phyloP scores from a whole-genome alignment of 192 early-diverging fungal species.

The Backusella macrospora region DNA sequence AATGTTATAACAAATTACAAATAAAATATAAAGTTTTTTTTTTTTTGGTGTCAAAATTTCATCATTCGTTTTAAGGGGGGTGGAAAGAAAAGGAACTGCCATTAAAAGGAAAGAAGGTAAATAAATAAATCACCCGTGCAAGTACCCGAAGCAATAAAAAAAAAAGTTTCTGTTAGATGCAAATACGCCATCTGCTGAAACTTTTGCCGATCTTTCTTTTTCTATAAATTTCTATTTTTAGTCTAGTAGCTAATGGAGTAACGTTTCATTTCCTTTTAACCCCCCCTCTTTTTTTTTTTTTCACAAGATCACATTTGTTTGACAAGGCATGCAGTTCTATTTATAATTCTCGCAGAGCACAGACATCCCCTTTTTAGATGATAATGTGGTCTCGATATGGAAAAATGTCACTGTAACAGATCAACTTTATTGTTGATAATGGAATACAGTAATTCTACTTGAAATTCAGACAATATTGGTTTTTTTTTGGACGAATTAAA shows the following conservation, averaged over 20 bases:
- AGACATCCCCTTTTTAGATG: slow-evolving; percentile 9
- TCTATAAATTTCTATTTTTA: slow-evolving; percentile 6
- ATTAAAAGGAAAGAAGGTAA: background rate
- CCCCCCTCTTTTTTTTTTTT: background rate
- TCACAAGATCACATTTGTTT: slow-evolving; percentile 9
- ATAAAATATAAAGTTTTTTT: slow-evolving; percentile 1
- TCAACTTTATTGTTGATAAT: slow-evolving; percentile 3
- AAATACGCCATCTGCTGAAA: slow-evolving; percentile 15
- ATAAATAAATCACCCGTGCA: slow-evolving; percentile 52
- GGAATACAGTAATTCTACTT: too few relatives aligned
- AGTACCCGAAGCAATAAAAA: slow-evolving; percentile 36
- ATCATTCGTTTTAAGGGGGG: background rate
- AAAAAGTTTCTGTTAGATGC: slow-evolving; percentile 20
- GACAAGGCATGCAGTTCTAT: slow-evolving; percentile 15
- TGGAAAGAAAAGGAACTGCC: too few relatives aligned
- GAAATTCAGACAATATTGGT: too few relatives aligned
- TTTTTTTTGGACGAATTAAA: too few relatives aligned
- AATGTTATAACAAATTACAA: slow-evolving; percentile 46
- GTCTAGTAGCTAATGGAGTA: background rate
- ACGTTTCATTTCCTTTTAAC: slow-evolving; percentile 15
- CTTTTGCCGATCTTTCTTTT: slow-evolving; percentile 14
- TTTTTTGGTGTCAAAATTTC: slow-evolving; percentile 43
- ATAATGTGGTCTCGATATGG: slow-evolving; percentile 6
- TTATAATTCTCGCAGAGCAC: slow-evolving; percentile 15
- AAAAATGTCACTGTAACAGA: background rate